Evolutionary conservation across 306 rosid genomes (phyloP).

Genomic region (Castanospermum australe): DNA sequence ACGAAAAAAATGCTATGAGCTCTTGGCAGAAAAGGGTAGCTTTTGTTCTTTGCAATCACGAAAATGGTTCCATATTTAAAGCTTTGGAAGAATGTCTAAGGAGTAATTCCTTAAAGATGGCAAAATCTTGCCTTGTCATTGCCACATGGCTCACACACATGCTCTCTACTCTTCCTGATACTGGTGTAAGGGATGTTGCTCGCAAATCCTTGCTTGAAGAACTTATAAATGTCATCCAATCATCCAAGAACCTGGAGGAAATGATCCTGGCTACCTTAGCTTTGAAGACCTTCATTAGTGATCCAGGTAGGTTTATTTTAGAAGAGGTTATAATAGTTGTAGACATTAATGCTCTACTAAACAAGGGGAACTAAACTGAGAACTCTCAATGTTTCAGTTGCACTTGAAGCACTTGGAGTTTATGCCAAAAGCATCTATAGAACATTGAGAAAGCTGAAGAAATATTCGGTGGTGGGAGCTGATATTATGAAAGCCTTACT

Average conservation of each 20-base stretch:
- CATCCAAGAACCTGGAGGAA: conserved; percentile 78
- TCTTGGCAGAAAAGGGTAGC: conserved; percentile 85
- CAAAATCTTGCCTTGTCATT: conserved; percentile 75
- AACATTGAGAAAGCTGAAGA: conserved; percentile 75
- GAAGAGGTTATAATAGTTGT: not conserved
- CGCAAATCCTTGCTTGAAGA: conserved; percentile 70
- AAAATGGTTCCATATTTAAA: conserved; percentile 80
- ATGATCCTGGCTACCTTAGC: conserved; percentile 78
- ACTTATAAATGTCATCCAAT: conserved; percentile 66
- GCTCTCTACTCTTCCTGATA: conserved; percentile 85
- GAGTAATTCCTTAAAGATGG: conserved; percentile 68
- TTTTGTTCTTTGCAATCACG: conserved; percentile 80
- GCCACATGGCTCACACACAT: conserved; percentile 89
- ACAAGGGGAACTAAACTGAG: conserved; percentile 14
- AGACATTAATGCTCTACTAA: not conserved
- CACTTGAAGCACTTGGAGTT: conserved; percentile 66
- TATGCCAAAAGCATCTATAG: conserved; percentile 75
- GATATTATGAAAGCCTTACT: conserved; percentile 71
- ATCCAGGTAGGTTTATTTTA: conserved; percentile 52
- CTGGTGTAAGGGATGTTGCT: conserved; percentile 67
- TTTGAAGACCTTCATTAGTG: conserved; percentile 62
- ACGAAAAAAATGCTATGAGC: conserved; percentile 68
- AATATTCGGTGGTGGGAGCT: conserved; percentile 52
- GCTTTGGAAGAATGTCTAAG: conserved; percentile 78
- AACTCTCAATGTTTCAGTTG: conserved; percentile 46